These are phyloP conservation scores for Atkinsonella hypoxylon DNA, from an alignment of 2,329 filamentous ascomycete species.

Conservation along the genomic window DNA sequence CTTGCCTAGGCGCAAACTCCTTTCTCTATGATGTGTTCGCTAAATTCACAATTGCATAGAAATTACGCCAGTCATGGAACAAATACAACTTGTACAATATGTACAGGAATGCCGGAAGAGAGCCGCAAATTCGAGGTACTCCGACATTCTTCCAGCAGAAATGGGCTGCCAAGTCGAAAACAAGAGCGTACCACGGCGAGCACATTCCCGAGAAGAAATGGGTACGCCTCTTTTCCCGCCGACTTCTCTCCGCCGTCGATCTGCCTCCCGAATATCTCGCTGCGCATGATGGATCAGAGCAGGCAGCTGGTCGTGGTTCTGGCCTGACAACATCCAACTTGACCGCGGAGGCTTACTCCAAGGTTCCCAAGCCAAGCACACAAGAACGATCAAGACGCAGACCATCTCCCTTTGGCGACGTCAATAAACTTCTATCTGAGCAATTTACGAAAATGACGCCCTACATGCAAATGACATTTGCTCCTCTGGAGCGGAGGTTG, in stretches of 20 bases:
- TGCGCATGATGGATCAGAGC: conserved; percentile 65
- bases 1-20: conserved; percentile 4
- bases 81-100: conserved; percentile 96
- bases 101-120: conserved; percentile 24
- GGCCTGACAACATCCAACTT: conserved; percentile 36
- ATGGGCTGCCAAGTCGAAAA: conserved; percentile 78
- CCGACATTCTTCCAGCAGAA: conserved; percentile 96
- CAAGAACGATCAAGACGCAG: conserved; percentile 9
- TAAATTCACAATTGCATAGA: conserved; percentile 38
- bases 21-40: not conserved
- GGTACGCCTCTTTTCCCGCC: conserved; percentile 81
- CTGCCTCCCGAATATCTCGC: conserved; percentile 79
- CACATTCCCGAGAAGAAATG: conserved; percentile 88
- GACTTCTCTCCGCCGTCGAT: conserved; percentile 69
- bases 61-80: conserved; percentile 92
- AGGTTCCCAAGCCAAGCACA: conserved; percentile 14
- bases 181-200: conserved; percentile 87
- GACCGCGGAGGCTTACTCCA: conserved; percentile 23
- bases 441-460: conserved; percentile 48
- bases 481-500: conserved; percentile 77
- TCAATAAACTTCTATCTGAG: conserved; percentile 21
- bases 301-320: conserved; percentile 72
- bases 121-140: conserved; percentile 18
- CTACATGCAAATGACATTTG: conserved; percentile 94
- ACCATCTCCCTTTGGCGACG: conserved; percentile 16